Evolutionary conservation across 495 filamentous ascomycete genomes (phyloP), one percentile per base, ranked within the genome.

Genomic region (Penicilliopsis zonata): DNA sequence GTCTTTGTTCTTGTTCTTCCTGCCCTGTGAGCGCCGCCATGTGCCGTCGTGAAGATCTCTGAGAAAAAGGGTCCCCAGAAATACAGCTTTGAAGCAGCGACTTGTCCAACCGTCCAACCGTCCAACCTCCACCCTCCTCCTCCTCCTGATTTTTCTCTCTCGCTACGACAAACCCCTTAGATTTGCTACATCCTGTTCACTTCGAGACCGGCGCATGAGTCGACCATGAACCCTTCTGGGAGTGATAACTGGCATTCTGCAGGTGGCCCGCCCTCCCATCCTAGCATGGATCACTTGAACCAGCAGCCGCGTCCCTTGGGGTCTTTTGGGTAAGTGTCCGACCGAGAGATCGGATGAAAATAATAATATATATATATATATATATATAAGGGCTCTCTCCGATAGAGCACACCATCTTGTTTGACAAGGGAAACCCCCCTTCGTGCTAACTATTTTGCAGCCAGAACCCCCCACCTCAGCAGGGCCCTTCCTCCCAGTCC

Each of bases 201-300:
- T 35, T 20, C 28, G 9, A 25, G 18, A 18, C 5, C 30, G 30
- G 41, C 52, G 47, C 42, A 50, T 55, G 49, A 32, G 28, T 28
- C 40, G 31, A 53, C 33, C 45, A 66, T 66, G 59, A 63, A 63
- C 43, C 47, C 45, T 34, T 39, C 61, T 47, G 59, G 61, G 43
- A 64, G 56, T 38, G 59, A 66, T 55, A 59, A 49, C 43, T 66
- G 59, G 61, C 61, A 64, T 49, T 53, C 59, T 31, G 46, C 43
- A 20, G 57, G 57, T 44, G 59, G 59, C 35, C 53, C 55, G 17
- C 59, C 61, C 37, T 53, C 57, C 41, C 62, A 61, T 46, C 53
- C 59, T 43, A 43, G 49, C 36, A 58, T 66, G 54, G 62, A 66
- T 34, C 60, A 61, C 30, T 56, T 64, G 47, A 60, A 50, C 38